Evolutionary conservation across 805 yeast species (phyloP).

Genomic region (Blastobotrys chiropterorum): DNA sequence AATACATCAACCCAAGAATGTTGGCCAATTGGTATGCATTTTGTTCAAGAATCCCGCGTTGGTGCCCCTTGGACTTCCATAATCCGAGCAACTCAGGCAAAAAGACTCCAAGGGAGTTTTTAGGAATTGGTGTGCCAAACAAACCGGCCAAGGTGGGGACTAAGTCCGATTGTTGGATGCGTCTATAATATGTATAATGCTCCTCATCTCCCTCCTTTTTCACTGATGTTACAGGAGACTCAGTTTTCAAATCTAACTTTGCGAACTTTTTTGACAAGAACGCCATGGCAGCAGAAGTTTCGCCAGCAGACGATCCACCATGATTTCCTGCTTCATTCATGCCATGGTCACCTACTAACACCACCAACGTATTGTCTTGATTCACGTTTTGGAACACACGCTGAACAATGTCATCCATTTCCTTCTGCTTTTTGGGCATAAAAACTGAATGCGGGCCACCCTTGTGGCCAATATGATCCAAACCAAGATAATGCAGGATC

Average conservation of each 20-base stretch:
- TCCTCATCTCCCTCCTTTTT: conserved; percentile 17
- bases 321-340: conserved; percentile 95
- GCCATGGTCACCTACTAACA: conserved; percentile 90
- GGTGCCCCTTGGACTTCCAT: conserved; percentile 46
- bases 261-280: conserved; percentile 60
- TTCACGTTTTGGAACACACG: conserved; percentile 40
- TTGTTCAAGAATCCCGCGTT: conserved; percentile 43
- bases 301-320: conserved; percentile 92
- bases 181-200: conserved; percentile 45
- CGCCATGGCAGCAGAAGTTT: conserved; percentile 78
- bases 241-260: conserved; percentile 2
- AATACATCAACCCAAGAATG: conserved; percentile 21
- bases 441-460: conserved; percentile 80
- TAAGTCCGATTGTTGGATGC: conserved; percentile 61
- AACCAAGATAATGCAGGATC: conserved; percentile 83
- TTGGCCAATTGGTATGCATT: conserved; percentile 29
- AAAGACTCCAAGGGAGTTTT: conserved; percentile 67
- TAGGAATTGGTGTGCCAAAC: conserved; percentile 61
- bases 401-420: conserved; percentile 70
- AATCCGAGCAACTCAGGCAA: conserved; percentile 49
- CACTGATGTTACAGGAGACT: conserved; percentile 16
- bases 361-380: conserved; percentile 50
- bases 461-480: conserved; percentile 97
- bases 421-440: conserved; percentile 77
- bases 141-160: conserved; percentile 64